Evolutionary conservation across 2,329 filamentous ascomycete species (phyloP).

Genomic region (Teratosphaeria epicoccoides): DNA sequence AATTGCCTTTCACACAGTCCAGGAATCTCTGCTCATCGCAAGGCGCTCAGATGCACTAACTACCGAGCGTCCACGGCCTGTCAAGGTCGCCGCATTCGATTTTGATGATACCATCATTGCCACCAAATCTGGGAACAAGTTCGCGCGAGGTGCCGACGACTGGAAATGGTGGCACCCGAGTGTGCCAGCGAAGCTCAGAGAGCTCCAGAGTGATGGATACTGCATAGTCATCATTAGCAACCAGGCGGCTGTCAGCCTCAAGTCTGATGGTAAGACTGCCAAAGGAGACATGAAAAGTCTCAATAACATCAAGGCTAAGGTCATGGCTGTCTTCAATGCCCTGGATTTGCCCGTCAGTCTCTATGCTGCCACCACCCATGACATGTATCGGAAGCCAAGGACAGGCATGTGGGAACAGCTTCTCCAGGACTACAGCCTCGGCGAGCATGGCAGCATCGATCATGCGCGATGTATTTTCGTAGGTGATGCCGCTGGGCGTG

Average conservation of each 20-base stretch:
- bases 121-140: slow-evolving; percentile 70
- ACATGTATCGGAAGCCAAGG: slow-evolving; percentile 77
- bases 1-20: slow-evolving; percentile 57
- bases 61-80: slow-evolving; percentile 23
- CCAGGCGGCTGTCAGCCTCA: slow-evolving; percentile 69
- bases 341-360: slow-evolving; percentile 67
- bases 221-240: slow-evolving; percentile 75
- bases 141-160: slow-evolving; percentile 58
- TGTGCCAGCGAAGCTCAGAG: slow-evolving; percentile 57
- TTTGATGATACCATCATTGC: slow-evolving; percentile 79
- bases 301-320: slow-evolving; percentile 73
- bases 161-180: slow-evolving; percentile 88
- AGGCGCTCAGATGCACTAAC: slow-evolving; percentile 41
- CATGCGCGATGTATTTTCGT: slow-evolving; percentile 67
- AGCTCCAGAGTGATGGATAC: slow-evolving; percentile 64
- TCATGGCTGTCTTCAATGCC: slow-evolving; percentile 55
- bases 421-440: slow-evolving; percentile 40
- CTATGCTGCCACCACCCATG: slow-evolving; percentile 77
- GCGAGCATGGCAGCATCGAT: slow-evolving; percentile 49
- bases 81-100: slow-evolving; percentile 63
- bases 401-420: slow-evolving; percentile 77
- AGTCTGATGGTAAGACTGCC: slow-evolving; percentile 55
- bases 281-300: slow-evolving; percentile 59
- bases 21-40: slow-evolving; percentile 65
- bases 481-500: slow-evolving; percentile 65